Evolutionary conservation across 352 stramenopile genomes (phyloP).

Genomic region (Chrysophaeum taylorii): DNA sequence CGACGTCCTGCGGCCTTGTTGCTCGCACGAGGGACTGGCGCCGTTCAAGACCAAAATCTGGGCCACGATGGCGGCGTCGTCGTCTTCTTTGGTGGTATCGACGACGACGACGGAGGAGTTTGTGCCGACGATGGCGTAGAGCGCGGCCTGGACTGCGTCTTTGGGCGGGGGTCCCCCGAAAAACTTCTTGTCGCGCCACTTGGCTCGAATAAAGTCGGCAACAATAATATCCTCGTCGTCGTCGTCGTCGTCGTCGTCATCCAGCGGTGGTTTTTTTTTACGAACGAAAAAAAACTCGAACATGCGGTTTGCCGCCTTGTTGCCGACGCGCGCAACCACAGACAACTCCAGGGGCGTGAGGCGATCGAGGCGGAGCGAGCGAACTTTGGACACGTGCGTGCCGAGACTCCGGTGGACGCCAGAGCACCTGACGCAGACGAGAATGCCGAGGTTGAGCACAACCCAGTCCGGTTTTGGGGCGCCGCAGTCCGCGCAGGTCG

Average conservation of each 20-base stretch:
- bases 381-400: constrained; percentile 90
- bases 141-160: background rate
- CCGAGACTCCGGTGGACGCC: constrained; percentile 89
- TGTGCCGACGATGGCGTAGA: background rate
- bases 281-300: background rate
- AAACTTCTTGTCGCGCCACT: background rate
- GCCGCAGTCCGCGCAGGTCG: constrained; percentile 48
- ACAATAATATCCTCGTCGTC: background rate
- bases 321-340: background rate
- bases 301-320: background rate
- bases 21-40: too few species aligned
- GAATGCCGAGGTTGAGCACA: constrained; percentile 85
- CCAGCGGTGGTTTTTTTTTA: too few species aligned
- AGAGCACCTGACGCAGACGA: constrained; percentile 92
- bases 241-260: background rate
- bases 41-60: background rate
- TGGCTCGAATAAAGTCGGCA: background rate
- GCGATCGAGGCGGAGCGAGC: constrained; percentile 65
- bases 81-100: background rate
- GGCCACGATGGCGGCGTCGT: background rate
- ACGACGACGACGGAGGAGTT: background rate
- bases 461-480: constrained; percentile 74
- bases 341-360: background rate
- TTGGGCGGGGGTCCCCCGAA: background rate
- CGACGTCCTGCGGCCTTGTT: too few species aligned